Percentiles rank a stretch among this genome's conserved stretches.
phyloP scores from a whole-genome alignment of 1,139 yeast species.

The Suhomyces yuchorum region DNA sequence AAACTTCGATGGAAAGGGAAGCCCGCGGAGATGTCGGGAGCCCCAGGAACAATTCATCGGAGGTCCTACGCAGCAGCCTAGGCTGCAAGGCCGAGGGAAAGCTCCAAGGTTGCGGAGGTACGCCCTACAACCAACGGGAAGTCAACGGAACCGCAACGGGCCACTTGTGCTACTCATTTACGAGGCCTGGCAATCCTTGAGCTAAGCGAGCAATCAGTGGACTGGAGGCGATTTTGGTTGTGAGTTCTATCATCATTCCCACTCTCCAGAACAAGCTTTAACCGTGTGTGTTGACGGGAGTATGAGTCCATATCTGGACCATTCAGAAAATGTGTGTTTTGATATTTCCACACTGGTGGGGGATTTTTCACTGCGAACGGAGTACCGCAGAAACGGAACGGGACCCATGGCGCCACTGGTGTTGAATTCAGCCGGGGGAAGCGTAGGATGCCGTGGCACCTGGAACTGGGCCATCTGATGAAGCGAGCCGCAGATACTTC shows the following conservation, averaged over 20 bases:
- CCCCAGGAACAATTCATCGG: neutral
- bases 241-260: neutral
- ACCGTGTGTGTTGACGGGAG: neutral
- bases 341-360: neutral
- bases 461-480: neutral
- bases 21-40: conserved; percentile 7
- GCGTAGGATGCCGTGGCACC: neutral
- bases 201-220: too few species aligned
- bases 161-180: neutral
- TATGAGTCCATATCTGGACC: neutral
- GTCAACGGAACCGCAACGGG: neutral
- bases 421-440: neutral
- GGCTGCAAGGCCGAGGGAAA: neutral
- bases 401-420: neutral
- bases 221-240: neutral
- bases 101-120: neutral
- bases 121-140: neutral
- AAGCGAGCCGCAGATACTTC: neutral
- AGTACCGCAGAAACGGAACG: neutral
- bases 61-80: neutral
- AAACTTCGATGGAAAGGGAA: conserved; percentile 7
- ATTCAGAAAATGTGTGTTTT: neutral
- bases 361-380: neutral
- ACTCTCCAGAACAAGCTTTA: neutral
- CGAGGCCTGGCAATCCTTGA: neutral